Base-by-base conservation (phyloP, 1,139 yeast genomes). In the Magnusiomyces tetraspermus region DNA sequence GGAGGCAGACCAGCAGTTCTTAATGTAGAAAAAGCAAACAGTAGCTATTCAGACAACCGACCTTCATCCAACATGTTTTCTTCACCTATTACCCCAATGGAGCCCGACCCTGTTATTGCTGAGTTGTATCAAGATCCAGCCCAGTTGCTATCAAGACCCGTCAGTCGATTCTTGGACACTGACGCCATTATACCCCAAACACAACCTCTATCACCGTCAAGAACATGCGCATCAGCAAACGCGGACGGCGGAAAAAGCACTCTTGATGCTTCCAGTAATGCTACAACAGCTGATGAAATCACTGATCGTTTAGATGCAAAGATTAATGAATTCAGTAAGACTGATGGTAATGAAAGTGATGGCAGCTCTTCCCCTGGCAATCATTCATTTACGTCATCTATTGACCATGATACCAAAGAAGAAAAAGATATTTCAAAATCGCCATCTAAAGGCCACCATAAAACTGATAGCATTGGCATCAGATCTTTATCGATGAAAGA, bases 121-220 rank as follows among this genome's bases (percentile, higher is more conserved):
- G 71, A 61, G 42, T 58, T 69, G 44, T 68, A 68, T 53, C 60
- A 60, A 30, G 63, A 64, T 50, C 59, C 70, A 3, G 55, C 60
- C 5, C 61, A 61, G 28, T 66, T 62, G 46, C 54, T 68, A 42
- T 51, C 58, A 17, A 60, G 69, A 13, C 68, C 69, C 8, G 55
- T 63, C 15, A 60, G 68, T 33, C 59, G 62, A 26, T 60, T 63
- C 22, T n/a, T 46, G 8, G 41, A 36, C 11, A 5, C 49, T 6
- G 49, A 36, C 5, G 13, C 31, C 10, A 19, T 38, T 4, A 46
- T 46, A 21, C 42, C 49, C 30, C 41, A 33, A 22, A 46, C 41
- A 2, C 42, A 36, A 36, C 31, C 49, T 2, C 37, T 36, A 15
- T 33, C 46, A 4, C 46, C 46, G n/a, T 11, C 46, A 13, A 10